Base-by-base conservation (phyloP, 352 stramenopile species). In the Aphanomyces astaci region DNA sequence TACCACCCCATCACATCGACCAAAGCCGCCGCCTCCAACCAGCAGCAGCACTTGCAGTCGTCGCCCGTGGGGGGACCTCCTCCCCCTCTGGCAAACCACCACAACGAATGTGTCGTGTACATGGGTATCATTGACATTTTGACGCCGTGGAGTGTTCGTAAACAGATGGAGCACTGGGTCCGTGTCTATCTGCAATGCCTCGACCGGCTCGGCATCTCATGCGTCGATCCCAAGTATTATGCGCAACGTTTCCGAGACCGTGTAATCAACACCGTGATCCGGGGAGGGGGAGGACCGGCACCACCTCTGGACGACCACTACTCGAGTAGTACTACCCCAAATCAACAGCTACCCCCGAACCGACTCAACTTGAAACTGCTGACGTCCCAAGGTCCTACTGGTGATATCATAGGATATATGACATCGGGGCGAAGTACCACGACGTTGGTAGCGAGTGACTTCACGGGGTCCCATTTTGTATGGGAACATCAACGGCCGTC, bases 91-190 rank as follows among this genome's bases (percentile, higher is more conserved):
- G 22, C 27, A 4, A n/a, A 4, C 17, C 17, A n/a, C 25, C 9
- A 53, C 45, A 59, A 92, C 40, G 84, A 83, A 0, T 89, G 79
- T 22, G 86, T 95, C 28, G 86, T 94, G 62, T 98, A 96, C 71
- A 97, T 98, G 87, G 95, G 95, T 17, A 98, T 98, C 63, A 98
- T 98, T 76, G 95, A 98, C 76, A 98, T 98, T 78, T 76, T 98
- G 55, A 97, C 96, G 27, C 93, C 94, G 25, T 98, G 96, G 88
- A 97, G 90, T 30, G 78, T 95, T 10, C 85, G 93, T 39, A 98
- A 98, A 71, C 90, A 86, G 33, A 56, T 96, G 10, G 95, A 98
- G 75, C 82, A 88, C 56, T 94, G 84, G 83, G 71, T 94, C 27
- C 84, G 86, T 5, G 81, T 94, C 22, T 87, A 86, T 31, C 57